Evolutionary conservation across 2,329 filamentous ascomycete species (phyloP).

Genomic region (Cladosporium sp.): DNA sequence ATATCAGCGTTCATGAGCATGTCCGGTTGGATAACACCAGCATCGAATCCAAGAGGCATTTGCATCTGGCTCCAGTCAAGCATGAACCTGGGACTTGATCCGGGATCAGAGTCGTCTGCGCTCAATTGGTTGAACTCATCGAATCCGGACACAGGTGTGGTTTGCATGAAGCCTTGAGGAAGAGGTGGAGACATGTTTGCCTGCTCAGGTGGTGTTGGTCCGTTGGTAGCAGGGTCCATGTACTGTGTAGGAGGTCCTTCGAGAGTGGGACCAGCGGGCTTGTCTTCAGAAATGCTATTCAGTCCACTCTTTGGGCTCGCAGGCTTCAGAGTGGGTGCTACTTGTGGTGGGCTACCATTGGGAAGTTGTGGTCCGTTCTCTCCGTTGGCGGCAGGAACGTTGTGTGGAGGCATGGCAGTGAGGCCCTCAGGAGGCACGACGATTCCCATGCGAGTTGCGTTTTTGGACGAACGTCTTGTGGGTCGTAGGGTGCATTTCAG

Average conservation of each 20-base stretch:
- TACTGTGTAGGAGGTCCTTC: constrained; percentile 37
- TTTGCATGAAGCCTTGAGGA: constrained; percentile 30
- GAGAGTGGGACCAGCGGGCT: constrained; percentile 21
- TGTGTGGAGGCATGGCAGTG: constrained; percentile 23
- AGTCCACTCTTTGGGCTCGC: constrained; percentile 27
- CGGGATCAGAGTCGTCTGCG: constrained; percentile 39
- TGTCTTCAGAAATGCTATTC: constrained; percentile 26
- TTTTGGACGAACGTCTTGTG: constrained; percentile 46
- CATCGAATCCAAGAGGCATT: constrained; percentile 42
- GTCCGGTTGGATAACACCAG: constrained; percentile 37
- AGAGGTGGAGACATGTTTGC: constrained; percentile 32
- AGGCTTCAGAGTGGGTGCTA: constrained; percentile 30
- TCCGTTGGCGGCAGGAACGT: constrained; percentile 1
- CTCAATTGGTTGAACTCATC: constrained; percentile 40
- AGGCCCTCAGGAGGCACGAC: constrained; percentile 27
- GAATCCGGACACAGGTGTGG: constrained; percentile 42
- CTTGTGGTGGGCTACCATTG: constrained; percentile 9
- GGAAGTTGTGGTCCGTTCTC: constrained; percentile 14
- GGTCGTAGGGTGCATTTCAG: constrained; percentile 46
- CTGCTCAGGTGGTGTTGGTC: constrained; percentile 21
- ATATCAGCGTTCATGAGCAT: constrained; percentile 43
- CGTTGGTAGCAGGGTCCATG: constrained; percentile 39
- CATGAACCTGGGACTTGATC: constrained; percentile 44
- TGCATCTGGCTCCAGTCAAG: constrained; percentile 47
- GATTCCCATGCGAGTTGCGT: constrained; percentile 34